Evolutionary conservation across 345 rosid genomes (phyloP).

Genomic region (Salix exigua): DNA sequence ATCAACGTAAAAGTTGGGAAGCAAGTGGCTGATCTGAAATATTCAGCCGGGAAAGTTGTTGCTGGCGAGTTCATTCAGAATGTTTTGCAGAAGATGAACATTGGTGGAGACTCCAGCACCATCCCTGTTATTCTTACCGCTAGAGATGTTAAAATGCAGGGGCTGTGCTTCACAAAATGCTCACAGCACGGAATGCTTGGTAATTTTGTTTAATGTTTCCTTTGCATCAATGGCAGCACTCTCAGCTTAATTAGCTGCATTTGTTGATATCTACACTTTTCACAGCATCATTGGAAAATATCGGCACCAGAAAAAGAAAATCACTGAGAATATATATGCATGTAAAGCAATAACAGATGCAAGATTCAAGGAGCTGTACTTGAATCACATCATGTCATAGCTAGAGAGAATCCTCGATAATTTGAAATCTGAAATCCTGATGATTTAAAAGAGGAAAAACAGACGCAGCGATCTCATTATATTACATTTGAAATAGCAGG

Average conservation of each 20-base stretch:
- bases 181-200: slow-evolving; percentile 28
- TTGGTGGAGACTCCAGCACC: slow-evolving; percentile 22
- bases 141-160: slow-evolving; percentile 36
- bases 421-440: too few relatives aligned
- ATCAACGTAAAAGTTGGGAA: slow-evolving; percentile 37
- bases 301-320: too few relatives aligned
- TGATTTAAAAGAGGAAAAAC: too few relatives aligned
- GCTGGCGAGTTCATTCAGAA: slow-evolving; percentile 22
- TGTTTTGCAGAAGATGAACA: slow-evolving; percentile 23
- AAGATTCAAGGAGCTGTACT: too few relatives aligned
- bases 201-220: neutral
- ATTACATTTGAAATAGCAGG: slow-evolving; percentile 1
- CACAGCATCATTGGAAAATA: too few relatives aligned
- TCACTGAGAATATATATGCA: too few relatives aligned
- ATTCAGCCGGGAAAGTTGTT: slow-evolving; percentile 42
- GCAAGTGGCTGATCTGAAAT: slow-evolving; percentile 29
- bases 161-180: slow-evolving; percentile 56
- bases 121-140: slow-evolving; percentile 47
- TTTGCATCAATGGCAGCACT: neutral
- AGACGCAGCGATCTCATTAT: too few relatives aligned
- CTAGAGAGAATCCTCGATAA: too few relatives aligned
- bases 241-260: too few relatives aligned
- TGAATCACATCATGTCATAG: too few relatives aligned
- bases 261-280: too few relatives aligned
- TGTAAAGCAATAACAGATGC: too few relatives aligned